A percentile compares a stretch with the other conserved stretches of the same genome.
These are phyloP conservation scores for Graphilbum fragrans DNA, from an alignment of 2,329 filamentous ascomycete species.

Conservation along the genomic window DNA sequence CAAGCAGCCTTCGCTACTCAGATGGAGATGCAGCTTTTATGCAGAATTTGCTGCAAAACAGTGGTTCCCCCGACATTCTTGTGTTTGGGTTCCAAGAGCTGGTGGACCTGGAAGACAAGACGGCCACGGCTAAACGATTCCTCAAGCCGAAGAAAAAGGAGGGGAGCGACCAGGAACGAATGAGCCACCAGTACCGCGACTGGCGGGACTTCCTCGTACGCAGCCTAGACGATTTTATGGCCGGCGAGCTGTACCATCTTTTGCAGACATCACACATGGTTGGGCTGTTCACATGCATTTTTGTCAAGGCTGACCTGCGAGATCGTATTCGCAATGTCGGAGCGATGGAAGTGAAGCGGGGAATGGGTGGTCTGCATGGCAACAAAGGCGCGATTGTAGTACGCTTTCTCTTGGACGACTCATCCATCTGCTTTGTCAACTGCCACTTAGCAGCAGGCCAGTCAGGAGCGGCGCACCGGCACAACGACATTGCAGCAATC, in stretches of 20 bases:
- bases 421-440: constrained; percentile 90
- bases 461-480: constrained; percentile 76
- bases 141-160: constrained; percentile 85
- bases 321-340: constrained; percentile 65
- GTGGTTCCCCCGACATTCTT: constrained; percentile 73
- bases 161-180: constrained; percentile 70
- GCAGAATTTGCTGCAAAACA: constrained; percentile 62
- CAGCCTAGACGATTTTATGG: constrained; percentile 73
- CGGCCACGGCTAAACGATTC: constrained; percentile 88
- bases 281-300: constrained; percentile 90
- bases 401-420: constrained; percentile 89
- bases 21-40: constrained; percentile 67
- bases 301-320: constrained; percentile 72
- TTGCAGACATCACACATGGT: constrained; percentile 85
- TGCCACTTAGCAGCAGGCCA: constrained; percentile 95
- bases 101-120: constrained; percentile 97
- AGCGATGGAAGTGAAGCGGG: constrained; percentile 80
- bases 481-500: constrained; percentile 85
- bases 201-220: constrained; percentile 87
- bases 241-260: constrained; percentile 67
- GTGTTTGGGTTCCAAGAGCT: constrained; percentile 97
- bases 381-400: constrained; percentile 93
- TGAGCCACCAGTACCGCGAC: constrained; percentile 94
- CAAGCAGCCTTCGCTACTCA: constrained; percentile 61
- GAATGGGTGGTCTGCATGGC: constrained; percentile 88